A percentile compares a stretch with the other conserved stretches of the same genome.
Evolutionary conservation across 345 rosid genomes (phyloP).

Genomic region (Streptanthus diversifolius): DNA sequence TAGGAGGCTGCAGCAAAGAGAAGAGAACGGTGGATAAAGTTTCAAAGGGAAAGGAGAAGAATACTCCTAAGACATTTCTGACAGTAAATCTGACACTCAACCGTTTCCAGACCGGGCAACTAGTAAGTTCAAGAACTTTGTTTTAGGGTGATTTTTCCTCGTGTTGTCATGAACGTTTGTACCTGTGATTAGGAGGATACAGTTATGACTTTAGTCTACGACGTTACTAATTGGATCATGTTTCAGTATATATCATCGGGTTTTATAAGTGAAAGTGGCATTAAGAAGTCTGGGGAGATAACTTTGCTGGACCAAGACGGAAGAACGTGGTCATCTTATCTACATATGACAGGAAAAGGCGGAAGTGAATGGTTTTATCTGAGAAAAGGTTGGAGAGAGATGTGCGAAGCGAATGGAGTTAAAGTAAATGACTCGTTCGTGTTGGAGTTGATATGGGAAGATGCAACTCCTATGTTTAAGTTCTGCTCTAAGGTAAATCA

Average conservation of each 20-base stretch:
- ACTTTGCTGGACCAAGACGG: conserved; percentile 24
- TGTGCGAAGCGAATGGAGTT: conserved; percentile 32
- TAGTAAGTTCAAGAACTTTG: conserved; percentile 21
- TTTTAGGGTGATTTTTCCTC: neutral
- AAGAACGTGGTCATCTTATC: conserved; percentile 24
- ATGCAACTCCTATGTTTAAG: conserved; percentile 14
- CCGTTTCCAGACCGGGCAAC: conserved; percentile 19
- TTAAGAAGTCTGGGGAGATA: conserved; percentile 7
- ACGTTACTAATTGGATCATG: neutral
- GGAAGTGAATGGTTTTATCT: conserved; percentile 19
- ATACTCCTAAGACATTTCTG: neutral
- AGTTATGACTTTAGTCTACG: neutral
- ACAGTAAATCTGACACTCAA: neutral
- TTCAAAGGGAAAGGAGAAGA: conserved; percentile 13
- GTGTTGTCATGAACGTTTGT: neutral
- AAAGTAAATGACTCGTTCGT: conserved; percentile 15
- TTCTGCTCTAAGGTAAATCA: conserved; percentile 28
- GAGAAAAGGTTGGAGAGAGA: conserved; percentile 35
- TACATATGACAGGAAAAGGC: neutral
- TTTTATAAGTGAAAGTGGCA: conserved; percentile 13
- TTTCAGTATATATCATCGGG: conserved; percentile 25
- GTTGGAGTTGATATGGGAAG: conserved; percentile 17
- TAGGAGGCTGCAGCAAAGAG: conserved; percentile 11
- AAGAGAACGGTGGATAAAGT: neutral
- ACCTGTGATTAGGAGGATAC: neutral